Conservation (phyloP, 2,329 filamentous ascomycete species). For the Phaeosphaeria sp. region DNA sequence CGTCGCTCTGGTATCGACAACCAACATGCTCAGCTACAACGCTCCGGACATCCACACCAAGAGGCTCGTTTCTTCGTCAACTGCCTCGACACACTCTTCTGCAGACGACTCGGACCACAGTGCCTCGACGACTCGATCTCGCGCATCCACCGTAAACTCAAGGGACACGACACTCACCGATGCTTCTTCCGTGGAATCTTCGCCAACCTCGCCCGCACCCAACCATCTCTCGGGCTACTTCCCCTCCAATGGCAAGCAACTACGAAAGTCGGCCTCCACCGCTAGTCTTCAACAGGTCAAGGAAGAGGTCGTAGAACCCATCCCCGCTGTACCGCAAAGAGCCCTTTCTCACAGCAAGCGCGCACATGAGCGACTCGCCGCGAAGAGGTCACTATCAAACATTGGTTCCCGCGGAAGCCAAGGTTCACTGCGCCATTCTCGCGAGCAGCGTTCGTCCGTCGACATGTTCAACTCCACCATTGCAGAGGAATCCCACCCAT, state of each 20-base stretch:
- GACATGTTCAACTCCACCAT: constrained; percentile 50
- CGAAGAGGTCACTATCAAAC: constrained; percentile 66
- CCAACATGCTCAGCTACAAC: constrained; percentile 95
- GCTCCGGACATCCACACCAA: constrained; percentile 74
- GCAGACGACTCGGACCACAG: constrained; percentile 76
- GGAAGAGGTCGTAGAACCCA: constrained; percentile 46
- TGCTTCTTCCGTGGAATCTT: constrained; percentile 59
- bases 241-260: constrained; percentile 57
- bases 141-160: constrained; percentile 55
- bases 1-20: constrained; percentile 87
- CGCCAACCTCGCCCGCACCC: constrained; percentile 58
- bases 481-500: constrained; percentile 68
- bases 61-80: constrained; percentile 53
- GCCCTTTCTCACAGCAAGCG: constrained; percentile 90
- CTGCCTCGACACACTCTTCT: constrained; percentile 62
- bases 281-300: constrained; percentile 36
- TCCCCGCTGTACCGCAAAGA: constrained; percentile 76
- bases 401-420: constrained; percentile 51
- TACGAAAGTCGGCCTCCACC: constrained; percentile 50
- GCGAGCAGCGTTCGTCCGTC: constrained; percentile 59
- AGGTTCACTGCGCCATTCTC: constrained; percentile 60
- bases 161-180: constrained; percentile 72
- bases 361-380: constrained; percentile 76
- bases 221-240: constrained; percentile 66
- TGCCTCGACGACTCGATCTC: constrained; percentile 51